Percentiles rank a stretch among this genome's conserved stretches.
Evolutionary conservation across 371 early-diverging fungal genomes (phyloP).

Genomic region (Rhizopus microsporus): DNA sequence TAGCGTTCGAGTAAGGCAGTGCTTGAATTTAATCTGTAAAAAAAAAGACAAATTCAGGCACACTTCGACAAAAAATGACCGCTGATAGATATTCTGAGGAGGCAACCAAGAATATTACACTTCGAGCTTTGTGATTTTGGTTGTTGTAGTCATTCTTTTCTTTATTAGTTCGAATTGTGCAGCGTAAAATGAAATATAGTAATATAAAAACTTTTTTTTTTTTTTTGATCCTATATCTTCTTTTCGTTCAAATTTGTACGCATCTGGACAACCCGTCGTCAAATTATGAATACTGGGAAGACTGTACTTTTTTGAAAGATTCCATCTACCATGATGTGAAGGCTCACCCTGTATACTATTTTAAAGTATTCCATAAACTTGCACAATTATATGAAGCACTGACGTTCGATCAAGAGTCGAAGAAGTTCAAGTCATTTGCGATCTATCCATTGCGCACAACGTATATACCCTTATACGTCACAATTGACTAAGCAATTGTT

Average conservation of each 20-base stretch:
- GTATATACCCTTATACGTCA: too few species aligned
- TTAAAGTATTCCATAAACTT: background rate
- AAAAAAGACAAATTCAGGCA: background rate
- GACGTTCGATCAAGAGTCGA: background rate
- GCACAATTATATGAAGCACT: background rate
- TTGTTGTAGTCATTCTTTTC: too few species aligned
- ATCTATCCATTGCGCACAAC: background rate
- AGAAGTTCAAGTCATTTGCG: background rate
- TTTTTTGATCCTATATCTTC: too few species aligned
- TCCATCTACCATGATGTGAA: background rate
- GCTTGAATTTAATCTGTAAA: background rate
- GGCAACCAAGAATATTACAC: background rate
- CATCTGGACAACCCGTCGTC: too few species aligned
- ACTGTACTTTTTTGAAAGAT: background rate
- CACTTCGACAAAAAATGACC: background rate
- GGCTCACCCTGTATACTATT: background rate
- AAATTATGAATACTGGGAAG: too few species aligned
- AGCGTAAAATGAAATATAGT: too few species aligned
- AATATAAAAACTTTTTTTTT: too few species aligned
- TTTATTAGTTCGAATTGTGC: too few species aligned
- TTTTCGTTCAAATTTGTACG: too few species aligned
- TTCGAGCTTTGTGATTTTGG: too few species aligned
- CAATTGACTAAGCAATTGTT: too few species aligned
- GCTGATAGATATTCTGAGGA: conserved; percentile 3
- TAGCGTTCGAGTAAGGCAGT: background rate